phyloP scores from a whole-genome alignment of 371 early-diverging fungal species.

The Mucor lusitanicus region DNA sequence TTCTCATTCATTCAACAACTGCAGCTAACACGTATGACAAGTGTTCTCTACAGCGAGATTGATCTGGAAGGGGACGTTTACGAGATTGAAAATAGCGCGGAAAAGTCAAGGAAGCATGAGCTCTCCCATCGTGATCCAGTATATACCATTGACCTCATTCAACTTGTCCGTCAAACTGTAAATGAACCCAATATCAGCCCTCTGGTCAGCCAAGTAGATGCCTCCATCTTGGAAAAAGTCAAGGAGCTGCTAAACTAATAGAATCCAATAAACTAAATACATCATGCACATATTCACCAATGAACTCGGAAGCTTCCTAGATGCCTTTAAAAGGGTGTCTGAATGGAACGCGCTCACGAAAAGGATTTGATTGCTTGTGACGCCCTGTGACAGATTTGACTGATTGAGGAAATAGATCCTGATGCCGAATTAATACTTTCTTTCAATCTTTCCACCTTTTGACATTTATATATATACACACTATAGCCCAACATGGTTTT shows the following conservation, averaged over 20 bases:
- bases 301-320: background rate
- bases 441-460: background rate
- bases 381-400: background rate
- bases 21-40: constrained; percentile 7
- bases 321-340: background rate
- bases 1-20: background rate
- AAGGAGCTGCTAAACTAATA: constrained; percentile 8
- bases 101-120: constrained; percentile 44
- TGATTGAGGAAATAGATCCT: background rate
- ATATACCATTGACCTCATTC: constrained; percentile 57
- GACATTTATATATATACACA: background rate
- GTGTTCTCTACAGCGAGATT: constrained; percentile 66
- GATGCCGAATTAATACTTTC: background rate
- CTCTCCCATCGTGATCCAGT: constrained; percentile 58
- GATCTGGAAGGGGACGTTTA: constrained; percentile 58
- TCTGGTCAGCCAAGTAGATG: constrained; percentile 53
- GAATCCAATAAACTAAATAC: background rate
- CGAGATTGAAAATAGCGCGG: constrained; percentile 59
- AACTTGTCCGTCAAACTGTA: constrained; percentile 52
- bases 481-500: background rate
- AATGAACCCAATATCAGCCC: constrained; percentile 29
- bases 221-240: constrained; percentile 47
- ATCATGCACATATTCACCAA: background rate
- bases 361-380: background rate
- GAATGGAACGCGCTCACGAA: background rate